These are phyloP conservation scores for Aspergillus affinis DNA, from an alignment of 495 filamentous ascomycete genomes.

Conservation along the genomic window DNA sequence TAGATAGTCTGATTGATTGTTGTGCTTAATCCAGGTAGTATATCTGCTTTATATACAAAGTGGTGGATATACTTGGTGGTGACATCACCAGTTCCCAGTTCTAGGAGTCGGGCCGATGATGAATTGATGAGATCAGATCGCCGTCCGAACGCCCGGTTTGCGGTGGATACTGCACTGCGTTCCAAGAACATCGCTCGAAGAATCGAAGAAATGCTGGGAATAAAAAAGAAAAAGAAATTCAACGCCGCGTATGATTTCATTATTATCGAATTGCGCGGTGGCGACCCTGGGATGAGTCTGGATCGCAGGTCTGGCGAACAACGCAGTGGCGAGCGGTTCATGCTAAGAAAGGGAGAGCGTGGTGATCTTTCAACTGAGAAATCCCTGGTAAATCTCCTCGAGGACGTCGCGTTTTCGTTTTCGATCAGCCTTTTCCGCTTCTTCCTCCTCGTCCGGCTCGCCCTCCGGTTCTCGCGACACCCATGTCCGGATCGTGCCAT, in stretches of 20 bases:
- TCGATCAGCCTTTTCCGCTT: conserved; percentile 37
- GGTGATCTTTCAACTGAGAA: conserved; percentile 16
- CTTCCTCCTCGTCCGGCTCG: conserved; percentile 46
- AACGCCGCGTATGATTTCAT: not conserved
- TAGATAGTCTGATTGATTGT: no score
- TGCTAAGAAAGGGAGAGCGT: not conserved
- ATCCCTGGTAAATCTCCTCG: conserved; percentile 46
- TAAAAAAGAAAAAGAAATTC: no score
- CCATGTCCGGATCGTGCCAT: conserved; percentile 52
- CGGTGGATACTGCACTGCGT: not conserved
- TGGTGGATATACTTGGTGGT: not conserved
- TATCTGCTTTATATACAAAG: not conserved
- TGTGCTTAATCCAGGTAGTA: no score
- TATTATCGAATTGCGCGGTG: not conserved
- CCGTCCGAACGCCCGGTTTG: no score
- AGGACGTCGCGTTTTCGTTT: conserved; percentile 54
- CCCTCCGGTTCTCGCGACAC: conserved; percentile 57
- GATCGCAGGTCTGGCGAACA: not conserved
- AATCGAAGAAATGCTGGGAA: not conserved
- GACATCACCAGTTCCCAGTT: not conserved
- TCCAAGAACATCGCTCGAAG: not conserved
- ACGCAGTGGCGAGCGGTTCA: not conserved
- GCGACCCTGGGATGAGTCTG: not conserved
- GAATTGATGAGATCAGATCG: not conserved
- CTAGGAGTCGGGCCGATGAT: not conserved